Base-by-base conservation (phyloP, 441 rosid genomes). In the Biscutella auriculata region DNA sequence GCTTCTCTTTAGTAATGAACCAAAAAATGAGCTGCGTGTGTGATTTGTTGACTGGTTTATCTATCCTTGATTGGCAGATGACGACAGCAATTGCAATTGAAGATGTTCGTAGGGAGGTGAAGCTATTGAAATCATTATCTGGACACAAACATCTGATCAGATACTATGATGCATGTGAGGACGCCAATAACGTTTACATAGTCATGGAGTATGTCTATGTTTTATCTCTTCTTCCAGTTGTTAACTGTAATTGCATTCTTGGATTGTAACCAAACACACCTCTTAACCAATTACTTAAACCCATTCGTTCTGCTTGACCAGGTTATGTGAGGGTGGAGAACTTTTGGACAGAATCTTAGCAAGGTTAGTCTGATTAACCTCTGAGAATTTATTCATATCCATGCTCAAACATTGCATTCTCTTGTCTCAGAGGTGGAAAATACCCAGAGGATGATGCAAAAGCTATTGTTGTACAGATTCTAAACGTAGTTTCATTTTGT, bases 51-150 rank as follows among this genome's bases (percentile, higher is more conserved):
- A 45, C 19, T 52, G 42, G 6, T 30, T 43, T n/a, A 15, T 53
- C 13, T 60, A 29, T 53, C 37, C 53, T 37, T 68, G 21, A 33
- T 63, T 78, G 65, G 52, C 89, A 89, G 97, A 89, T 89, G 97
- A 89, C 95, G 28, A 89, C 97, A 14, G 87, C 97, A 43, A 89
- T 89, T 34, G 73, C 97, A 28, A 89, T 89, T 48, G 97, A 89
- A 76, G 97, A 89, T 74, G 95, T 89, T 58, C 95, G 95, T 14
- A 80, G 95, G 76, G 97, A 89, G 78, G 97, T 87, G 67, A 89
- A 84, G 70, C 76, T 89, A 58, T 64, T 87, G 79, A 87, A 77
- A 77, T 84, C 84, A 15, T 67, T 89, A 53, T 87, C 95, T n/a
- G 97, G 97, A 8, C 97, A 90, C 68, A 79, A 68, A 69, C 78